Conservation (phyloP, 2,329 filamentous ascomycete species). For the Cryphonectria naterciae region DNA sequence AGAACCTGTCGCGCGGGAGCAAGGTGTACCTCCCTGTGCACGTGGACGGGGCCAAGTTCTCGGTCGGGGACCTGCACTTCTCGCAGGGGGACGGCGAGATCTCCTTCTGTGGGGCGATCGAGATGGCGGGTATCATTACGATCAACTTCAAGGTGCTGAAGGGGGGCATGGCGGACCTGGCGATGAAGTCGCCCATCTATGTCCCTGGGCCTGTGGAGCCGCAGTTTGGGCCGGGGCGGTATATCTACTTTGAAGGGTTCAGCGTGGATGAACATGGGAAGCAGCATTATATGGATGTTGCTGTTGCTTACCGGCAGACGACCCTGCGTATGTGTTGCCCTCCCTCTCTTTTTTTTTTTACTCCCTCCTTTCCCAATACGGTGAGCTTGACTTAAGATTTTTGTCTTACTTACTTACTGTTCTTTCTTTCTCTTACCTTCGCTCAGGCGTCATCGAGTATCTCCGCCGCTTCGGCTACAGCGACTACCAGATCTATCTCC, state of each 20-base stretch:
- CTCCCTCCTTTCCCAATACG: no score
- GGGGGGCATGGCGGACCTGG: conserved; percentile 72
- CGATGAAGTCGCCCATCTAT: conserved; percentile 83
- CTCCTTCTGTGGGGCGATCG: conserved; percentile 85
- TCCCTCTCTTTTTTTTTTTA: conserved; percentile 5
- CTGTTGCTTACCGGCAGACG: conserved; percentile 84
- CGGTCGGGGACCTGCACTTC: conserved; percentile 87
- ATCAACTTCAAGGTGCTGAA: conserved; percentile 90
- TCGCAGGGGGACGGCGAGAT: conserved; percentile 90
- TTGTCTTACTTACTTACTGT: background rate
- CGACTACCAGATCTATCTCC: conserved; percentile 80
- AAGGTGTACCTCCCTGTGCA: conserved; percentile 90
- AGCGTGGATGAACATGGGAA: conserved; percentile 86
- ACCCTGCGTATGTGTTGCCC: conserved; percentile 55
- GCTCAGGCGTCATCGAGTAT: conserved; percentile 72
- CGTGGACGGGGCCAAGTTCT: conserved; percentile 85
- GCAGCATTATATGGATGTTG: conserved; percentile 87
- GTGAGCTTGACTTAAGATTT: no score
- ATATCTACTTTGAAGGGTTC: conserved; percentile 89
- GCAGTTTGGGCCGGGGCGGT: conserved; percentile 79
- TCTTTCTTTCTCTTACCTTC: background rate
- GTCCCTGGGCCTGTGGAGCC: conserved; percentile 86
- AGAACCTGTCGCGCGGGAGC: conserved; percentile 70
- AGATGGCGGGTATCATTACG: conserved; percentile 91
- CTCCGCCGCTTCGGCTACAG: conserved; percentile 72